Percentiles rank a stretch among this genome's conserved stretches.
phyloP scores from a whole-genome alignment of 2,329 filamentous ascomycete species.

The Myriangium duriaei region DNA sequence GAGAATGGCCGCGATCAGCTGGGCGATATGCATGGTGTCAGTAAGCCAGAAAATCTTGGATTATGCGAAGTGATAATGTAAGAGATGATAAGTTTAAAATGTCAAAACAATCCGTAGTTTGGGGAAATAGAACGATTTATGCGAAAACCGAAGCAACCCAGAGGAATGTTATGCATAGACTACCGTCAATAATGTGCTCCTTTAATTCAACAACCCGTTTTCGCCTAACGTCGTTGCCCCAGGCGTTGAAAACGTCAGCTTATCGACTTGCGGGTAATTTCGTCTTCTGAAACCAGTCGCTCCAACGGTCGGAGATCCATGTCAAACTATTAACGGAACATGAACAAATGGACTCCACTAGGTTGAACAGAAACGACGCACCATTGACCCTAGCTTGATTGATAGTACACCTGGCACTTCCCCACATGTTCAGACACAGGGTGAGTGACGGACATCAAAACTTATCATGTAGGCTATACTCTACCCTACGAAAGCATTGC shows the following conservation, averaged over 20 bases:
- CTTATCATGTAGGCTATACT: no score
- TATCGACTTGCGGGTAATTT: constrained; percentile 1
- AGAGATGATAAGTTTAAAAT: no score
- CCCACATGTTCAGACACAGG: no score
- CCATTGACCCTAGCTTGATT: no score
- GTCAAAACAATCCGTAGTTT: constrained; percentile 1
- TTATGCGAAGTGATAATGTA: neutral
- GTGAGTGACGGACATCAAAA: no score
- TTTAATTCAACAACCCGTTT: constrained; percentile 5
- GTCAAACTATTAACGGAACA: no score
- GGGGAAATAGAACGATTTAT: neutral
- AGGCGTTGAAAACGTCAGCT: constrained; percentile 3
- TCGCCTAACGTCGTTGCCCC: constrained; percentile 2
- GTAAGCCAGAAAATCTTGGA: neutral
- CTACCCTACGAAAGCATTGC: no score
- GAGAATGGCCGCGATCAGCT: neutral
- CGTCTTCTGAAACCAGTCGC: constrained; percentile 5
- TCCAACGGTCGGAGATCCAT: constrained; percentile 11
- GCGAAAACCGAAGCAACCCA: constrained; percentile 2
- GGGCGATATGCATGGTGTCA: neutral
- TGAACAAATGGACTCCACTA: no score
- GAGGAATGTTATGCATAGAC: neutral
- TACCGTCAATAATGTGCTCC: constrained; percentile 5
- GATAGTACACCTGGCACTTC: no score
- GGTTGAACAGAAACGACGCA: no score